phyloP scores from a whole-genome alignment of 2,329 filamentous ascomycete genomes.

The Aureobasidium sp. region DNA sequence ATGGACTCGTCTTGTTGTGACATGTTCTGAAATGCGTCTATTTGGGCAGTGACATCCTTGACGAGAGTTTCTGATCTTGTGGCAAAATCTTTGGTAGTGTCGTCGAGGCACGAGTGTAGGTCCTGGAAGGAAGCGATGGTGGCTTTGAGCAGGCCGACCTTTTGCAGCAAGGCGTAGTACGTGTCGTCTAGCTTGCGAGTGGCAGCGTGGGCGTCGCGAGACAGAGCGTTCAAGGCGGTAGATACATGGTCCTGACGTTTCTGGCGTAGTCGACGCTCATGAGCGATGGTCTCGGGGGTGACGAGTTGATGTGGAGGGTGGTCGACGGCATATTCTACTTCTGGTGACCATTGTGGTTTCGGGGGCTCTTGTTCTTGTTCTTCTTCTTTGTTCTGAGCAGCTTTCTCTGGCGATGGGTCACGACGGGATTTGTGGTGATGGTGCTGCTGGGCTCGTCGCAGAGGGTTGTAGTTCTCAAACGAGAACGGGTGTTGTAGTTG shows the following conservation, averaged over 20 bases:
- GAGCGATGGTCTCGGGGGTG: conserved; percentile 30
- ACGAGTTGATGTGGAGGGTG: conserved; percentile 14
- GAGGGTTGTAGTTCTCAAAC: conserved; percentile 32
- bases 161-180: conserved; percentile 66
- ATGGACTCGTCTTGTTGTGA: conserved; percentile 58
- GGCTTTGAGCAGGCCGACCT: conserved; percentile 53
- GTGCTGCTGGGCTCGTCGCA: conserved; percentile 27
- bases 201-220: conserved; percentile 51
- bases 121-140: conserved; percentile 59
- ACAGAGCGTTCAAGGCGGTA: conserved; percentile 38
- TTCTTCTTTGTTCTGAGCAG: neutral
- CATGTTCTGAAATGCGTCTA: conserved; percentile 46
- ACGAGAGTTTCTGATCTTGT: conserved; percentile 63
- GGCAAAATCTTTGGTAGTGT: conserved; percentile 52
- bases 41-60: conserved; percentile 56
- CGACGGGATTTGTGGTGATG: neutral
- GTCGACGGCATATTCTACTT: conserved; percentile 9
- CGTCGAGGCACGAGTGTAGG: conserved; percentile 53
- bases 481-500: conserved; percentile 36
- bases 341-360: conserved; percentile 1
- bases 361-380: neutral
- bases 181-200: conserved; percentile 63
- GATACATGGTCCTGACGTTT: conserved; percentile 33
- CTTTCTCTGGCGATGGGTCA: neutral
- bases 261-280: conserved; percentile 29